phyloP scores from a whole-genome alignment of 805 yeast genomes.

The Candida methanosorbosa region DNA sequence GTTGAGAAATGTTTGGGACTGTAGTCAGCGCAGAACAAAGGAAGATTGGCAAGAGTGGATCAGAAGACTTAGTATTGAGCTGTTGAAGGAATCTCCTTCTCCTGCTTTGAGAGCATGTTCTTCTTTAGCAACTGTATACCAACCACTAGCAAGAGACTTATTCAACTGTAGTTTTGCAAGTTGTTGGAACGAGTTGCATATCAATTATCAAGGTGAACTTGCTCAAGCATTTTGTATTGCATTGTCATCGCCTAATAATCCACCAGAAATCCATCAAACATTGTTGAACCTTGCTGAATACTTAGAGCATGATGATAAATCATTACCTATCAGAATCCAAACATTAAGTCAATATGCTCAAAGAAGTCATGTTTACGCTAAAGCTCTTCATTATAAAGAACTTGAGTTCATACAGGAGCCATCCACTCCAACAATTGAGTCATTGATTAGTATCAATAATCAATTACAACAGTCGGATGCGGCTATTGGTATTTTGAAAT shows the following conservation, averaged over 20 bases:
- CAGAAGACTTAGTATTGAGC: conserved; percentile 72
- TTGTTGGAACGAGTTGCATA: conserved; percentile 89
- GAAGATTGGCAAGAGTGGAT: conserved; percentile 99
- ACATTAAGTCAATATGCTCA: conserved; percentile 90
- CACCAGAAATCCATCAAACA: conserved; percentile 92
- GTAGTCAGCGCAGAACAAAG: conserved; percentile 76
- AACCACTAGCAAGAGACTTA: conserved; percentile 81
- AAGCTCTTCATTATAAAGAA: conserved; percentile 93
- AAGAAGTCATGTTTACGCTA: conserved; percentile 94
- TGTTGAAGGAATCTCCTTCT: conserved; percentile 87
- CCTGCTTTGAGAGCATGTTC: conserved; percentile 93
- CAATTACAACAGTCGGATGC: conserved; percentile 96
- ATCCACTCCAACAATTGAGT: conserved; percentile 82
- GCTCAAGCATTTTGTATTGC: conserved; percentile 83
- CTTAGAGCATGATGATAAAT: conserved; percentile 95
- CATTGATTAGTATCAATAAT: conserved; percentile 85
- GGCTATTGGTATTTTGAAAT: conserved; percentile 91
- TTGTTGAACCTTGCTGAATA: conserved; percentile 86
- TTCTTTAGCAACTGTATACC: conserved; percentile 75
- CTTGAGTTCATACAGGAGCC: conserved; percentile 92
- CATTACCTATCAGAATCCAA: conserved; percentile 84
- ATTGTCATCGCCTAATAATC: conserved; percentile 79
- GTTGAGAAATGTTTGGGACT: conserved; percentile 84
- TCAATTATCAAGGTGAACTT: conserved; percentile 83
- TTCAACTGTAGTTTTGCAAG: conserved; percentile 94